Percentiles rank a stretch among this genome's conserved stretches.
Conservation (phyloP, 2,329 filamentous ascomycete species). For the Incumbomyces delicatus region DNA sequence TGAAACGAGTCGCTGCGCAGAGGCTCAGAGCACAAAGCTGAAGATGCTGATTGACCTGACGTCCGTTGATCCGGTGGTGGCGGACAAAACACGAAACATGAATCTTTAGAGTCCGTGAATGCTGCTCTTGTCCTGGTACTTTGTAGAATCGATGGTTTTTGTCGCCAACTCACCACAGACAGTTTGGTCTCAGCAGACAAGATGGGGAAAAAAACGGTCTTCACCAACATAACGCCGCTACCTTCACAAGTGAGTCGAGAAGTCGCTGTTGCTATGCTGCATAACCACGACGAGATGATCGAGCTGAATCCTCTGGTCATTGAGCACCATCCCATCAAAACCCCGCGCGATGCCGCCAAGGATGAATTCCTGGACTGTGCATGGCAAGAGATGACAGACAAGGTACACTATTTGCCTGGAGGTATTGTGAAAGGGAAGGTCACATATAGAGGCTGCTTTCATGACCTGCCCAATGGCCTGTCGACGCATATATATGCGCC, state of each 20-base stretch:
- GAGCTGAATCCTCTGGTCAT: slow-evolving; percentile 76
- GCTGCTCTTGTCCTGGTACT: too few relatives aligned
- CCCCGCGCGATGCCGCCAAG: slow-evolving; percentile 54
- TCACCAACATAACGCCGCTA: slow-evolving; percentile 71
- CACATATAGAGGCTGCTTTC: slow-evolving; percentile 70
- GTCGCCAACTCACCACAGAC: not conserved
- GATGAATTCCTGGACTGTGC: slow-evolving; percentile 58
- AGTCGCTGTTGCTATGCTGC: slow-evolving; percentile 64
- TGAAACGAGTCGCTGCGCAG: too few relatives aligned
- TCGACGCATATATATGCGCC: slow-evolving; percentile 80
- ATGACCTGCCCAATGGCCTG: slow-evolving; percentile 61
- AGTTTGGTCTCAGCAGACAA: slow-evolving; percentile 15
- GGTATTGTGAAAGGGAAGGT: slow-evolving; percentile 56
- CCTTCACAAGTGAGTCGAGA: slow-evolving; percentile 58
- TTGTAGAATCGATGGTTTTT: not conserved
- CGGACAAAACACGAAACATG: too few relatives aligned
- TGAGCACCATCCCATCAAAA: slow-evolving; percentile 56
- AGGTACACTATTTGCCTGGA: slow-evolving; percentile 64
- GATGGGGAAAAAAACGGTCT: slow-evolving; percentile 62
- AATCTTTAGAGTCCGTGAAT: too few relatives aligned
- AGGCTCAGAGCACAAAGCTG: too few relatives aligned
- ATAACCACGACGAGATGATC: slow-evolving; percentile 74
- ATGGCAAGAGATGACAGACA: slow-evolving; percentile 75
- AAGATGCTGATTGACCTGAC: too few relatives aligned
- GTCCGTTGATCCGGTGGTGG: too few relatives aligned